A percentile compares a stretch with the other conserved stretches of the same genome.
These are phyloP conservation scores for Neckera pumila DNA, from an alignment of 225 moss, liverwort and hornwort genomes.

Conservation along the genomic window DNA sequence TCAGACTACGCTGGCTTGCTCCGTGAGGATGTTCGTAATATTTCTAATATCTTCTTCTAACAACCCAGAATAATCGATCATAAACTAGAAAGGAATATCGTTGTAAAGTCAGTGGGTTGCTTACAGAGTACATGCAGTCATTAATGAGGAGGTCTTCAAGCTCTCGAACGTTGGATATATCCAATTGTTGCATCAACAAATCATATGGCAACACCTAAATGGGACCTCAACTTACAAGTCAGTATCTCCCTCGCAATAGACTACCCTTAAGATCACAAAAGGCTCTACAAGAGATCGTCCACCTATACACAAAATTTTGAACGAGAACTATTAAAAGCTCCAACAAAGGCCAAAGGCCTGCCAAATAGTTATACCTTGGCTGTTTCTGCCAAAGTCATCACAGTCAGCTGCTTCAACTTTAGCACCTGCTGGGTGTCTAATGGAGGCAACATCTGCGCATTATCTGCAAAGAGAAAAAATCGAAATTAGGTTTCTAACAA, in stretches of 20 bases:
- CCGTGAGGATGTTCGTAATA: neutral
- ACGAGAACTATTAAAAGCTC: neutral
- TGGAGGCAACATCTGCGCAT: slow-evolving; percentile 58
- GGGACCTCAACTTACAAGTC: neutral
- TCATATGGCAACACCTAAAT: slow-evolving; percentile 78
- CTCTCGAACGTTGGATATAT: slow-evolving; percentile 86
- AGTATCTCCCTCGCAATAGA: neutral
- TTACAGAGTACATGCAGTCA: slow-evolving; percentile 96
- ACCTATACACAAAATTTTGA: neutral
- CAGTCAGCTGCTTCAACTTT: slow-evolving; percentile 89
- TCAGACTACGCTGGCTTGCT: neutral
- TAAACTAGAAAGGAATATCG: neutral
- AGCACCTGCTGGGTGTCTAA: slow-evolving; percentile 70
- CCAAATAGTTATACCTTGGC: slow-evolving; percentile 43
- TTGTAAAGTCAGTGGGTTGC: neutral
- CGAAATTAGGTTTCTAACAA: neutral
- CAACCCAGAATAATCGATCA: neutral
- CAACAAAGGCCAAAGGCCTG: neutral
- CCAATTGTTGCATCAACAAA: slow-evolving; percentile 84
- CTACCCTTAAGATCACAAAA: neutral
- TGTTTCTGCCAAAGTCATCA: slow-evolving; percentile 82
- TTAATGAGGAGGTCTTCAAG: slow-evolving; percentile 91
- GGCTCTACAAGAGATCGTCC: neutral
- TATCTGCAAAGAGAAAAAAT: slow-evolving; percentile 31
- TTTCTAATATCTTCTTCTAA: neutral